phyloP scores from a whole-genome alignment of 768 basidiomycete species.

The Cystofilobasidium ferigula region DNA sequence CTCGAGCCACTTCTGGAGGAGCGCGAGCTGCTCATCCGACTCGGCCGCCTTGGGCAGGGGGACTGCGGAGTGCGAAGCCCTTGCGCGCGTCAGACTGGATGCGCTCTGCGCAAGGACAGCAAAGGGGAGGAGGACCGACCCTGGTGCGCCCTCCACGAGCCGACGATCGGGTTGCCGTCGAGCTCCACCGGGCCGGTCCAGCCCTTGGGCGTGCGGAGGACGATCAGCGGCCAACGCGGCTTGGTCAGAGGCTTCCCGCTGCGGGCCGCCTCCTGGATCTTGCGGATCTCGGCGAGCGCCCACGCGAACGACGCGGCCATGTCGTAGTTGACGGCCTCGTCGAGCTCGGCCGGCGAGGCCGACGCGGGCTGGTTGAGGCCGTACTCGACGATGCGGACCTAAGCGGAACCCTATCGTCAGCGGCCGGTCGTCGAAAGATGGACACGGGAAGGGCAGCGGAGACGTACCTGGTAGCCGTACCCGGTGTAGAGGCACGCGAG shows the following conservation, averaged over 20 bases:
- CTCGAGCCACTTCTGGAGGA: constrained; percentile 60
- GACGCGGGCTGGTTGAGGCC: constrained; percentile 23
- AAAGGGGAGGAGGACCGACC: constrained; percentile 16
- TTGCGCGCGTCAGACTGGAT: background rate
- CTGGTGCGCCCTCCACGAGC: constrained; percentile 76
- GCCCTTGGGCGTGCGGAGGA: constrained; percentile 77
- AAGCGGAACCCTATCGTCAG: too few species aligned
- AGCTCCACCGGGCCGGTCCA: constrained; percentile 58
- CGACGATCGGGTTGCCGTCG: constrained; percentile 63
- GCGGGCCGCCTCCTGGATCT: constrained; percentile 70
- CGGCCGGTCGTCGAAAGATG: constrained; percentile 1
- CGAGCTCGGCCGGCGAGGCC: constrained; percentile 33
- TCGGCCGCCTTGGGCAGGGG: constrained; percentile 65
- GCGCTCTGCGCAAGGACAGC: too few species aligned
- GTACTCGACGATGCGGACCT: constrained; percentile 64
- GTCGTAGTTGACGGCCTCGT: constrained; percentile 52
- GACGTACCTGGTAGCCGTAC: constrained; percentile 11
- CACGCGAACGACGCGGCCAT: constrained; percentile 64
- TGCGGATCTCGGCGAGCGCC: constrained; percentile 53
- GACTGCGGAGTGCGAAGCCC: too few species aligned
- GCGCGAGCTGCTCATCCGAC: constrained; percentile 50
- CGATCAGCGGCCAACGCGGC: constrained; percentile 82
- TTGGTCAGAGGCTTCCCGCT: constrained; percentile 64
- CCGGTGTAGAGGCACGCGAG: constrained; percentile 42
- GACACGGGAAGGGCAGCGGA: too few species aligned